Evolutionary conservation across 1,284 basidiomycete genomes (phyloP).

Genomic region (Amylostereum areolatum): DNA sequence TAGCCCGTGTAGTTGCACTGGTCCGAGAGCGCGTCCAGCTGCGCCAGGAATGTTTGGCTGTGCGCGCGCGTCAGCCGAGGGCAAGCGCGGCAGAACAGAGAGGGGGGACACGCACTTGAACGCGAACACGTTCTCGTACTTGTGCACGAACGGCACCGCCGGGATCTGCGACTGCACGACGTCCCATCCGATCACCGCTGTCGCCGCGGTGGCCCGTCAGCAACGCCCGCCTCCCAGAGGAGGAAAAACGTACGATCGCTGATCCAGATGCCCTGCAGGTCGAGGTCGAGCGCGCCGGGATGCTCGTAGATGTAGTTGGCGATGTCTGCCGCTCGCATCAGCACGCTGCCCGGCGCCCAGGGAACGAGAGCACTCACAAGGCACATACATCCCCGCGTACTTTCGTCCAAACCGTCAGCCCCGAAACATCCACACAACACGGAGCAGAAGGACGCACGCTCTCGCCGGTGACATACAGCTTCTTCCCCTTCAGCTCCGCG

Average conservation of each 20-base stretch:
- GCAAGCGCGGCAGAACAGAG: constrained; percentile 5
- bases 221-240: constrained; percentile 15
- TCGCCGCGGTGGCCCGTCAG: not conserved
- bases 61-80: not conserved
- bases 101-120: constrained; percentile 40
- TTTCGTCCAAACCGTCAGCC: constrained; percentile 13
- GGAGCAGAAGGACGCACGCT: constrained; percentile 43
- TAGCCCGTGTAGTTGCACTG: constrained; percentile 61
- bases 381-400: constrained; percentile 62
- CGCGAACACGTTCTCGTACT: constrained; percentile 52
- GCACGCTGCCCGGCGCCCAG: too few relatives aligned
- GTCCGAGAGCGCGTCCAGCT: constrained; percentile 46
- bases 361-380: constrained; percentile 27
- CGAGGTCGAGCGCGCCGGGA: constrained; percentile 39
- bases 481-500: constrained; percentile 63
- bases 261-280: constrained; percentile 62
- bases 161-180: constrained; percentile 58
- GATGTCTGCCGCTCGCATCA: constrained; percentile 38
- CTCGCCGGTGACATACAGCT: constrained; percentile 63
- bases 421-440: not conserved
- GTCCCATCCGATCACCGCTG: constrained; percentile 53
- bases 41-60: constrained; percentile 54
- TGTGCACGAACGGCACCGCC: constrained; percentile 56
- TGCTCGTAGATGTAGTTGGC: constrained; percentile 61
- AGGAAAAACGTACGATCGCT: constrained; percentile 46